A percentile compares a stretch with the other conserved stretches of the same genome.
Conservation (phyloP, 331 rosid genomes). For the Cydonia oblonga region DNA sequence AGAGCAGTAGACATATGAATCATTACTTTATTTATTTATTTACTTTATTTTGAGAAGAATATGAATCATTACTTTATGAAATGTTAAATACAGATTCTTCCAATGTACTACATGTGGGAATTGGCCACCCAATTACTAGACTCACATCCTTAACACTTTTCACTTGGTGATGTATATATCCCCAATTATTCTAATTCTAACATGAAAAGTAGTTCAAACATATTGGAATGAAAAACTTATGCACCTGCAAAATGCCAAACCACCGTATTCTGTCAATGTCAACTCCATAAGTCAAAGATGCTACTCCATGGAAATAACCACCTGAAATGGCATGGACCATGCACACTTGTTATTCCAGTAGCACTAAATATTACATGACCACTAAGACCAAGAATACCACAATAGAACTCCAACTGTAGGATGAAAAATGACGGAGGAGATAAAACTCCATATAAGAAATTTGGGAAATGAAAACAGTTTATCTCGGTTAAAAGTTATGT, state of each 20-base stretch:
- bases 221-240: not conserved
- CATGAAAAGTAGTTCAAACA: not conserved
- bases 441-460: not conserved
- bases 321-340: conserved; percentile 39
- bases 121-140: not conserved
- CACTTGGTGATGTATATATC: not conserved
- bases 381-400: not conserved
- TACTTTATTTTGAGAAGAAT: too few species aligned
- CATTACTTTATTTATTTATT: too few species aligned
- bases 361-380: not conserved
- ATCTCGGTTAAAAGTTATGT: not conserved
- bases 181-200: not conserved
- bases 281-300: conserved; percentile 70
- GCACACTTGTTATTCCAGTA: not conserved
- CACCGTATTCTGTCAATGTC: conserved; percentile 60
- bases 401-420: not conserved
- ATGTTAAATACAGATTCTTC: too few species aligned
- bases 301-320: conserved; percentile 81
- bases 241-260: conserved; percentile 80
- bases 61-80: too few species aligned
- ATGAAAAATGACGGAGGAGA: not conserved
- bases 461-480: not conserved
- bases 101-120: too few species aligned
- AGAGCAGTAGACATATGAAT: too few species aligned
- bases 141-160: not conserved